These are phyloP conservation scores for Phytophthora pinifolia DNA, from an alignment of 352 stramenopile genomes.

Conservation along the genomic window DNA sequence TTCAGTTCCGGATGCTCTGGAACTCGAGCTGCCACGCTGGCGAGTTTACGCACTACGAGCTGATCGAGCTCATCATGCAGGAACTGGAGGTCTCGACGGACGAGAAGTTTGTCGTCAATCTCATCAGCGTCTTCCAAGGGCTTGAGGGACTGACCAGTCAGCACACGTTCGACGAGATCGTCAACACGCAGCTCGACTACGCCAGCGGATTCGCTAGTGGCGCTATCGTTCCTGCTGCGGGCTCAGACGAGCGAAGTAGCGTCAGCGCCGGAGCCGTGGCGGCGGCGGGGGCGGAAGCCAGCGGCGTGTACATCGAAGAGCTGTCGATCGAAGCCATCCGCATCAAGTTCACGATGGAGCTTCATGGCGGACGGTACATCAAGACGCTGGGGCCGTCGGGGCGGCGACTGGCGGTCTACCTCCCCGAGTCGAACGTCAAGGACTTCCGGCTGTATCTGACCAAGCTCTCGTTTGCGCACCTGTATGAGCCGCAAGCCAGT, in stretches of 20 bases:
- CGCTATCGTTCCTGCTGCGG: conserved; percentile 21
- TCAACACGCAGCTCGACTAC: conserved; percentile 79
- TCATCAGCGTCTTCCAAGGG: conserved; percentile 89
- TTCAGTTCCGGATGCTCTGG: conserved; percentile 89
- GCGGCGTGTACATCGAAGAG: conserved; percentile 87
- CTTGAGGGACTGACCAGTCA: conserved; percentile 72
- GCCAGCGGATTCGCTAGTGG: conserved; percentile 22
- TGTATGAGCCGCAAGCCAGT: conserved; percentile 78
- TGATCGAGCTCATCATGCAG: conserved; percentile 87
- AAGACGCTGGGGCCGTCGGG: conserved; percentile 80
- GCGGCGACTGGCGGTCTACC: conserved; percentile 71
- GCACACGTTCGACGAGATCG: conserved; percentile 80
- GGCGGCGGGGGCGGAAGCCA: conserved; percentile 33
- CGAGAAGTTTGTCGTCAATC: conserved; percentile 90
- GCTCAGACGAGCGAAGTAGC: conserved; percentile 24
- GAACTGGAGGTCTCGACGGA: conserved; percentile 89
- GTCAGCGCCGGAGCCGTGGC: conserved; percentile 15
- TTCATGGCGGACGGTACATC: conserved; percentile 83
- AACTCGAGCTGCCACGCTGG: conserved; percentile 77
- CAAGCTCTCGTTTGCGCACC: conserved; percentile 76
- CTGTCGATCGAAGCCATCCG: conserved; percentile 83
- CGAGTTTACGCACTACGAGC: conserved; percentile 83
- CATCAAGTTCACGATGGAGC: conserved; percentile 86
- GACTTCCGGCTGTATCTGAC: conserved; percentile 86
- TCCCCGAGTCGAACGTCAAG: conserved; percentile 90